phyloP scores from a whole-genome alignment of 1,284 basidiomycete genomes.

The Puccinia novopanici region DNA sequence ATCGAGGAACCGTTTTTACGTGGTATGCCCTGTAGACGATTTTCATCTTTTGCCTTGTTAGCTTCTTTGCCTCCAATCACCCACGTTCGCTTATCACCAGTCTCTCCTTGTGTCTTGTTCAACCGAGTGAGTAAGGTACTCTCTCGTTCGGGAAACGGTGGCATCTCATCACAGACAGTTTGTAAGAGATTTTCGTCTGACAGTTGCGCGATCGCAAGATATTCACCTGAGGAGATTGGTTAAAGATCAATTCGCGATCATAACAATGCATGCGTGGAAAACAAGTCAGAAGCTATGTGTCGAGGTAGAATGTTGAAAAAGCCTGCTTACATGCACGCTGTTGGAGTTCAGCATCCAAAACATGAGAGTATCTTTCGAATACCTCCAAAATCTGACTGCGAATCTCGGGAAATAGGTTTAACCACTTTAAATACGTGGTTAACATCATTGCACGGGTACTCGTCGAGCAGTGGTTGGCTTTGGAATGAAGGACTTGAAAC shows the following conservation, averaged over 20 bases:
- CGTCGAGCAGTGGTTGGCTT: slow-evolving; percentile 91
- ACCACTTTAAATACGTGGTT: slow-evolving; percentile 99
- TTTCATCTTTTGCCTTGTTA: slow-evolving; percentile 71
- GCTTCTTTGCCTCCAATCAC: slow-evolving; percentile 89
- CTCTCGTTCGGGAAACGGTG: slow-evolving; percentile 91
- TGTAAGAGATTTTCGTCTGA: slow-evolving; percentile 85
- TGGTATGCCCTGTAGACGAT: slow-evolving; percentile 64
- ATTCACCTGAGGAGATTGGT: slow-evolving; percentile 65
- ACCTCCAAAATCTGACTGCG: slow-evolving; percentile 89
- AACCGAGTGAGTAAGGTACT: slow-evolving; percentile 82
- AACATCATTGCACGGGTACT: slow-evolving; percentile 87
- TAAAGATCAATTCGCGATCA: background rate
- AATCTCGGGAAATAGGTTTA: slow-evolving; percentile 98
- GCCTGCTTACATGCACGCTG: slow-evolving; percentile 78
- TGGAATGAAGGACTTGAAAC: slow-evolving; percentile 88
- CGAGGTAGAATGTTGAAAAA: slow-evolving; percentile 48
- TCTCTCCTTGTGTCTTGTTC: slow-evolving; percentile 80
- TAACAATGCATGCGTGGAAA: background rate
- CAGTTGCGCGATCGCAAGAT: slow-evolving; percentile 77
- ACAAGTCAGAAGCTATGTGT: background rate
- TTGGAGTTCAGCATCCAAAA: slow-evolving; percentile 95
- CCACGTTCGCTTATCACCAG: slow-evolving; percentile 85
- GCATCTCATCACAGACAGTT: slow-evolving; percentile 97
- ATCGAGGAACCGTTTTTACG: slow-evolving; percentile 55
- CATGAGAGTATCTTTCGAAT: slow-evolving; percentile 95